Evolutionary conservation across 495 filamentous ascomycete genomes (phyloP).

Genomic region (Hyaloscypha finlandica): DNA sequence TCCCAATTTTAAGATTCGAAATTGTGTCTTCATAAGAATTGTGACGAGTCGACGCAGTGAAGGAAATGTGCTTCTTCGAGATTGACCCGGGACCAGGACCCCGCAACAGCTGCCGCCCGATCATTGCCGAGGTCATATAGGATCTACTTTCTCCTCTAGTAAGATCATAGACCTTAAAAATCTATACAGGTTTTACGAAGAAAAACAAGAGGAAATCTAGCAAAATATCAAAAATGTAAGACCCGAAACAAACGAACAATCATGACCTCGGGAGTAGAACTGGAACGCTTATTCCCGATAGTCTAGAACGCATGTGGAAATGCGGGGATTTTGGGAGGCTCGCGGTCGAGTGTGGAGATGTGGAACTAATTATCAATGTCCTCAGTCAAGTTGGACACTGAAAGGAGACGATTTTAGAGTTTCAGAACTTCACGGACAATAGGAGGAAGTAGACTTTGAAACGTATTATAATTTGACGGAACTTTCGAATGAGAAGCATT

Average conservation of each 20-base stretch:
- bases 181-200: neutral
- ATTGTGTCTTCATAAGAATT: conserved; percentile 62
- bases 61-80: conserved; percentile 8
- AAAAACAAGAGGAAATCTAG: neutral
- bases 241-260: neutral
- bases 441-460: too few species aligned
- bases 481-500: too few species aligned
- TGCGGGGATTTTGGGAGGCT: too few species aligned
- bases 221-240: neutral
- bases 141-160: neutral
- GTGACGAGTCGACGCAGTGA: conserved; percentile 19
- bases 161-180: neutral
- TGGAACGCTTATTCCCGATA: neutral
- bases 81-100: neutral
- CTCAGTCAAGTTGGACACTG: too few species aligned
- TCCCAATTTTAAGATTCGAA: conserved; percentile 73
- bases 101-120: conserved; percentile 16
- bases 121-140: conserved; percentile 5
- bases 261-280: conserved; percentile 3
- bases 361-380: too few species aligned
- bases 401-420: too few species aligned
- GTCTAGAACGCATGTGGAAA: too few species aligned
- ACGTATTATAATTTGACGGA: too few species aligned
- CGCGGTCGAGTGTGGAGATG: too few species aligned
- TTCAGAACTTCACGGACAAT: too few species aligned